Base-by-base conservation (phyloP, 176 grass and related monocot genomes). In the Oryza meridionalis region DNA sequence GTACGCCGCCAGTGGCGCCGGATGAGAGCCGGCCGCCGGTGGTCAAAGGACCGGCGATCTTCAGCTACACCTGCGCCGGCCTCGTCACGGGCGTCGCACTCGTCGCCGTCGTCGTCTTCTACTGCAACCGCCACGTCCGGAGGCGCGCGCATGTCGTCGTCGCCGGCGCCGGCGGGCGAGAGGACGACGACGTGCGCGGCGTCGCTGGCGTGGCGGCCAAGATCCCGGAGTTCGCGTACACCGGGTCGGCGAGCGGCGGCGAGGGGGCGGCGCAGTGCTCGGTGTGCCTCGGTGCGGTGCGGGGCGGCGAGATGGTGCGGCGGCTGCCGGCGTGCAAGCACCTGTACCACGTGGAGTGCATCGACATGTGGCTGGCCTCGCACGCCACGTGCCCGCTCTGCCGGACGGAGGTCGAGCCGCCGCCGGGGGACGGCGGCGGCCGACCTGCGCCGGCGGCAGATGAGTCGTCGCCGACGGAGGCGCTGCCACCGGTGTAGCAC, bases 321-420 rank as follows among this genome's bases (percentile, higher is more conserved):
- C 63, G 70, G 47, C 50, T 90, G 19, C 88, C 88, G n/a, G 69
- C 25, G 80, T 90, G 84, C 70, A 50, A 77, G 43, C 89, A 90
- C 64, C 73, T 86, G 1, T 90, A 79, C 70, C 89, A 90, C 51
- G 84, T 69, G 15, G 81, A 84, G 64, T 87, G 89, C 89, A 84
- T 87, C 85, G 81, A 91, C 14, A 71, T 75, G 2, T 91, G 89
- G 89, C 80, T 91, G 8, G 50, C 75, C 27, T 70, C 64, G 50
- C 80, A 91, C 76, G 70, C 89, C 3, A 87, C 89, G 40, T 91
- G 89, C 70, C 89, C 89, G 9, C 31, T 91, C 55, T 91, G 89
- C 89, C 65, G 61, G 8, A 77, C 83, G 1, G 72, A 22, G 9
- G 81, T 58, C 1, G 66, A 85, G 19, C 72, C 42, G 1, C 14